These are phyloP conservation scores for Paecilomyces formosus DNA, from an alignment of 2,329 filamentous ascomycete genomes.

Conservation along the genomic window DNA sequence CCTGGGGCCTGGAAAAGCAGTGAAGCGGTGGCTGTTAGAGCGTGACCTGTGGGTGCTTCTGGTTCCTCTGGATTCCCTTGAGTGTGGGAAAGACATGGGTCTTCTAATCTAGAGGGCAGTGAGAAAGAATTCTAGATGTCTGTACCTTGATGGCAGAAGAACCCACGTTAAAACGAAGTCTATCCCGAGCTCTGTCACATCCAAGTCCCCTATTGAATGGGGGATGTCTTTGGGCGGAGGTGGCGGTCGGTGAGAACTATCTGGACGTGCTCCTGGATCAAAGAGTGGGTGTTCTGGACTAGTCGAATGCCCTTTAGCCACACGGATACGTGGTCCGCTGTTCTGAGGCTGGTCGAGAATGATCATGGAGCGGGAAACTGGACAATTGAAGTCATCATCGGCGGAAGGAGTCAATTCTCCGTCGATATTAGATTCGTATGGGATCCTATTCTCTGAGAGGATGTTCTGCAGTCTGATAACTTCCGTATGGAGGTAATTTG, in stretches of 20 bases:
- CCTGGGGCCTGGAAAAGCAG: neutral
- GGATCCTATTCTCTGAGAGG: neutral
- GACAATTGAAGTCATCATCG: neutral
- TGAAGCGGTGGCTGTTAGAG: neutral
- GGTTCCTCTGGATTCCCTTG: neutral
- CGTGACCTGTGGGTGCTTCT: constrained; percentile 1
- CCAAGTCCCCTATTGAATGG: neutral
- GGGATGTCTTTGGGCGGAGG: neutral
- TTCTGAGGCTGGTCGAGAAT: neutral
- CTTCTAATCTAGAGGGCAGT: neutral
- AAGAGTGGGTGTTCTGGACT: neutral
- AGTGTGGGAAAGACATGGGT: constrained; percentile 5
- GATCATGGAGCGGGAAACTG: neutral
- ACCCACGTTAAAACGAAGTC: neutral
- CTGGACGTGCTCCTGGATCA: neutral
- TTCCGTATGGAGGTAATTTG: neutral
- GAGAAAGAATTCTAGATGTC: neutral
- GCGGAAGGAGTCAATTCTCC: neutral
- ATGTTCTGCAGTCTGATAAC: neutral
- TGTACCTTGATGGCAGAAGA: neutral
- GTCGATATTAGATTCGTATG: neutral
- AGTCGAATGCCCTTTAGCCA: neutral
- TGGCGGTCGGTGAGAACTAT: neutral
- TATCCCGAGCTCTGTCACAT: neutral
- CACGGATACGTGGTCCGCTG: neutral